These are phyloP conservation scores for Trichosporon sp. DNA, from an alignment of 1,284 basidiomycete species.

Conservation along the genomic window DNA sequence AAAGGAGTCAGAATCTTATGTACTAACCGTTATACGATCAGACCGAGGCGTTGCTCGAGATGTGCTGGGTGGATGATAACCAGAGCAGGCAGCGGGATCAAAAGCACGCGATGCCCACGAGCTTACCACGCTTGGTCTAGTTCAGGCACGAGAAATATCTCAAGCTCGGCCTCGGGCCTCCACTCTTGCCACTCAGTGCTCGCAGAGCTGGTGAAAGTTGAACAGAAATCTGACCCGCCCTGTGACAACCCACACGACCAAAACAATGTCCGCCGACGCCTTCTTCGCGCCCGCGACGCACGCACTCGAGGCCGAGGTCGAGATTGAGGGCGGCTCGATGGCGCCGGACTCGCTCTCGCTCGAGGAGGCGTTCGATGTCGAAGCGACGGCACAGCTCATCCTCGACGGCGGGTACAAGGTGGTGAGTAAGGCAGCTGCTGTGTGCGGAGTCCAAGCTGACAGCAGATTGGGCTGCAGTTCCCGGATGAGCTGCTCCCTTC, in stretches of 20 bases:
- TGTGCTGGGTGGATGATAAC: no score
- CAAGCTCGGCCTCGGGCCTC: not conserved
- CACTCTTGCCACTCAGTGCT: not conserved
- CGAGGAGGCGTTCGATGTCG: slow-evolving; percentile 50
- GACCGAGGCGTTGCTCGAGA: not conserved
- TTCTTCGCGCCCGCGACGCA: slow-evolving; percentile 48
- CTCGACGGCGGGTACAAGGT: slow-evolving; percentile 48
- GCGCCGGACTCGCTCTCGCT: slow-evolving; percentile 26
- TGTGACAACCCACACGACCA: not conserved
- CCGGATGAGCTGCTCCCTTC: slow-evolving; percentile 87
- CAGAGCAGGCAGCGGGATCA: not conserved
- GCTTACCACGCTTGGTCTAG: not conserved
- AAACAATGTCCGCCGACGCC: slow-evolving; percentile 26
- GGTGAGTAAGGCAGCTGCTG: slow-evolving; percentile 27
- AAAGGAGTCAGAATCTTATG: not conserved
- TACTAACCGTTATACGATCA: slow-evolving; percentile 7
- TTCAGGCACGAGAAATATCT: not conserved
- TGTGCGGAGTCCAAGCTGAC: not conserved
- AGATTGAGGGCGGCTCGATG: slow-evolving; percentile 37
- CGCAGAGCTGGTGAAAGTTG: not conserved
- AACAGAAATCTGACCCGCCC: not conserved
- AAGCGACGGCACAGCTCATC: slow-evolving; percentile 45
- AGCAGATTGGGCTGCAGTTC: slow-evolving; percentile 85
- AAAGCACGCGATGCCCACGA: not conserved
- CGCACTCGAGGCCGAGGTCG: slow-evolving; percentile 37